Base-by-base conservation (phyloP, 1,139 yeast genomes). In the Yamadazyma dushanensis region DNA sequence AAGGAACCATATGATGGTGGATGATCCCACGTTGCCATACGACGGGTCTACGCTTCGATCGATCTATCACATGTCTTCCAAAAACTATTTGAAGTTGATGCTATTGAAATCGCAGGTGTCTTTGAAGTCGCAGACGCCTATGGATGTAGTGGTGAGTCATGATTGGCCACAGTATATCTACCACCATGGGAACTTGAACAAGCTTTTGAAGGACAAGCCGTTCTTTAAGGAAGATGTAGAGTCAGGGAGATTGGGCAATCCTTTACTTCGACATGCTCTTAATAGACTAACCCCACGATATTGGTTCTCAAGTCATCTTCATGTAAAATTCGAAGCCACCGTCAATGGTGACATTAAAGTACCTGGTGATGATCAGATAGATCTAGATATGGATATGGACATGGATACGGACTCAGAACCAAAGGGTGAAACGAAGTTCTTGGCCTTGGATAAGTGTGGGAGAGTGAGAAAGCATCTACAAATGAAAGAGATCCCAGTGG, bases 141-240 rank as follows among this genome's bases (percentile, higher is more conserved):
- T 54, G 23, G 88, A 82, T 50, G 55, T 86, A 1, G 63, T 83
- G 51, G 43, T 90, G 38, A 76, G 86, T 31, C 99, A 92, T 57
- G 99, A 92, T 61, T 92, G 99, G 99, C 99, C 99, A 0, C 79
- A 73, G 32, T 87, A 87, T 3, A 80, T 89, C 13, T 86, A 75
- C 31, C 63, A 77, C 13, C 61, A 74, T 54, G 98, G 97, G 0
- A 59, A 86, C 50, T 29, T 68, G 8, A 41, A 53, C 0, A 44
- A 49, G 24, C 61, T 92, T 13, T 49, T 92, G 19, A 56, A 54
- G 18, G 45, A 50, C 16, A 92, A 94, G 56, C 88, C 84, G 0
- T 85, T 73, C 51, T 86, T 92, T 54, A 67, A 63, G 42, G 51
- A 53, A 1, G 97, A 92, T 56, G 73, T 89, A 2, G 61, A 67